Evolutionary conservation across 257 asterid genomes (phyloP).

Genomic region (Nicotiana noctiflora): DNA sequence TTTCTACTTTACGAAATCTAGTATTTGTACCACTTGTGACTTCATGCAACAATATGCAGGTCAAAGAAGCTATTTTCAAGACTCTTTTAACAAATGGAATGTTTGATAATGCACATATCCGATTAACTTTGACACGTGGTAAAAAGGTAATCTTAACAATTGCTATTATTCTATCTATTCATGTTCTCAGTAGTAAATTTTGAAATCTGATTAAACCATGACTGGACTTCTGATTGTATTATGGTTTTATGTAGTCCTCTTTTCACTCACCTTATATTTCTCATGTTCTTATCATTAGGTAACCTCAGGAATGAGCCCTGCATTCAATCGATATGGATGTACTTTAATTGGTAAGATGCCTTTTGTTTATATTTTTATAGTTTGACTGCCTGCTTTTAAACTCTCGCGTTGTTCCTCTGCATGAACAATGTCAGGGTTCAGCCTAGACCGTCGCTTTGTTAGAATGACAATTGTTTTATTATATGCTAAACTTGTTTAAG

Average conservation of each 20-base stretch:
- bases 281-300: conserved; percentile 37
- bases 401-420: neutral
- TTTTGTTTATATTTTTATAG: neutral
- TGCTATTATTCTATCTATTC: neutral
- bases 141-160: conserved; percentile 46
- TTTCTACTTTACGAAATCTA: neutral
- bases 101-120: conserved; percentile 69
- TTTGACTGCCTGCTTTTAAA: neutral
- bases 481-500: neutral
- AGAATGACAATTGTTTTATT: neutral
- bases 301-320: conserved; percentile 91
- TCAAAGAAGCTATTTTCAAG: conserved; percentile 79
- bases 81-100: conserved; percentile 82
- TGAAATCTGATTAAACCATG: neutral
- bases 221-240: neutral
- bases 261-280: neutral
- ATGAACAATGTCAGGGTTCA: neutral
- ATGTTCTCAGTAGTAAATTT: neutral
- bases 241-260: neutral
- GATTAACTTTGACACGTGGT: conserved; percentile 92
- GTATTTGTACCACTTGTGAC: neutral
- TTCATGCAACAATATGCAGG: conserved; percentile 43
- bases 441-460: neutral
- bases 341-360: conserved; percentile 57
- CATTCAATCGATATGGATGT: conserved; percentile 73